Conservation (phyloP, 768 basidiomycete genomes). For the Chlorophyllum brunneum region DNA sequence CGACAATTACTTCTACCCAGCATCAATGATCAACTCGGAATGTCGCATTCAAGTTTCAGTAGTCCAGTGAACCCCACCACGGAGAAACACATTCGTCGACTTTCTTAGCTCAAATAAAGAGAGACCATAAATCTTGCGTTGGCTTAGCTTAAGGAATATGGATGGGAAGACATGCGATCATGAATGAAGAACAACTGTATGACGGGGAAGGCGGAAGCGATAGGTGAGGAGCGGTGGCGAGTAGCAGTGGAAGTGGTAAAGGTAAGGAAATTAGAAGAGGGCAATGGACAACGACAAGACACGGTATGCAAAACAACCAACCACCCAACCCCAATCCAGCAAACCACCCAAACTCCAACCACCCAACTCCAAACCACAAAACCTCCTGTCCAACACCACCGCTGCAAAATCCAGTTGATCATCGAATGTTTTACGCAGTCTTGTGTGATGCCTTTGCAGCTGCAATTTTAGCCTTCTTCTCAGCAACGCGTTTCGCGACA, state of each 20-base stretch:
- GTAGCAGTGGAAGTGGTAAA: background rate
- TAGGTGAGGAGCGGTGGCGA: background rate
- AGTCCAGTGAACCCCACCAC: background rate
- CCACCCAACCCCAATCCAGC: background rate
- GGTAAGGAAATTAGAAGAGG: slow-evolving; percentile 4
- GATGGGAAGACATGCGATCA: slow-evolving; percentile 1
- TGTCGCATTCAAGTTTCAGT: too few species aligned
- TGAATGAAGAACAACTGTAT: background rate
- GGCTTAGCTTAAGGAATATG: background rate
- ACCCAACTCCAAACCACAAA: slow-evolving; percentile 1
- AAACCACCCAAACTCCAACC: background rate
- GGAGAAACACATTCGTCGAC: background rate
- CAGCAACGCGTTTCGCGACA: slow-evolving; percentile 84
- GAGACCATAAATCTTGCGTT: background rate
- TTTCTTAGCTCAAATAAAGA: background rate
- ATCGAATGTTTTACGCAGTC: slow-evolving; percentile 15
- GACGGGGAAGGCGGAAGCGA: background rate
- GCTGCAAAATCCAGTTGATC: background rate
- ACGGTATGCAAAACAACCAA: background rate
- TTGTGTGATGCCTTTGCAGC: slow-evolving; percentile 82
- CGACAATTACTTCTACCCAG: too few species aligned
- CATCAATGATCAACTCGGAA: too few species aligned
- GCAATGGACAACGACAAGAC: slow-evolving; percentile 3
- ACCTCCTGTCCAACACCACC: background rate
- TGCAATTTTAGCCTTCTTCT: slow-evolving; percentile 90